Percentiles rank a stretch among this genome's conserved stretches.
phyloP scores from a whole-genome alignment of 1,284 basidiomycete genomes.

The Taiwanofungus camphoratus region DNA sequence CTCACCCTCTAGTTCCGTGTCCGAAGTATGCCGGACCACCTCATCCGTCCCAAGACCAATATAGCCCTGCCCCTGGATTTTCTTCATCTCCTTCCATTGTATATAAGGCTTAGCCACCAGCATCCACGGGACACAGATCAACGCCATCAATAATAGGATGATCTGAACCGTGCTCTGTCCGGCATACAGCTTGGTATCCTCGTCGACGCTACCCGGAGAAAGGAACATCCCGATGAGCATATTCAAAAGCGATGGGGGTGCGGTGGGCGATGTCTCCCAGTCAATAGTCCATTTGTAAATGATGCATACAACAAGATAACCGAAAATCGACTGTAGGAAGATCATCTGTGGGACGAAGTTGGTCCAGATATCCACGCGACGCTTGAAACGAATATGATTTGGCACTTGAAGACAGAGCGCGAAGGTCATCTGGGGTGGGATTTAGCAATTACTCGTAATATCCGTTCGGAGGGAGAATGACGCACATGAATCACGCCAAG shows the following conservation, averaged over 20 bases:
- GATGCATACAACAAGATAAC: conserved; percentile 93
- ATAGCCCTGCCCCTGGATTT: conserved; percentile 84
- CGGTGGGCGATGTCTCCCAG: conserved; percentile 70
- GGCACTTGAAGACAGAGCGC: conserved; percentile 94
- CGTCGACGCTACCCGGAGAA: conserved; percentile 74
- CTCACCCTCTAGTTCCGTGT: conserved; percentile 70
- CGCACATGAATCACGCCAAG: conserved; percentile 94
- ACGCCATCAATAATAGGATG: conserved; percentile 75
- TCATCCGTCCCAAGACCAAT: conserved; percentile 55
- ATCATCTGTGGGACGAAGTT: conserved; percentile 98
- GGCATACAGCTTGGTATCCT: conserved; percentile 70
- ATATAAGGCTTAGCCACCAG: conserved; percentile 92
- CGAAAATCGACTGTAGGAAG: conserved; percentile 96
- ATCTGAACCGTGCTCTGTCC: conserved; percentile 89
- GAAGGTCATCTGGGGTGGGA: conserved; percentile 83
- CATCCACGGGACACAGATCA: conserved; percentile 94
- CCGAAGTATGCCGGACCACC: conserved; percentile 38
- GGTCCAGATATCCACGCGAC: conserved; percentile 79
- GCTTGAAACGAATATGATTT: conserved; percentile 93
- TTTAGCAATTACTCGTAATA: conserved; percentile 15
- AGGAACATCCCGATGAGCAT: conserved; percentile 97
- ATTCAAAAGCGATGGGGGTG: conserved; percentile 89
- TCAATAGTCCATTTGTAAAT: conserved; percentile 97
- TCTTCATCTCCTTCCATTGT: conserved; percentile 86
- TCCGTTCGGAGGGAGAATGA: conserved; percentile 16